phyloP scores from a whole-genome alignment of 2,329 filamentous ascomycete species.

The Xylaria sp. region DNA sequence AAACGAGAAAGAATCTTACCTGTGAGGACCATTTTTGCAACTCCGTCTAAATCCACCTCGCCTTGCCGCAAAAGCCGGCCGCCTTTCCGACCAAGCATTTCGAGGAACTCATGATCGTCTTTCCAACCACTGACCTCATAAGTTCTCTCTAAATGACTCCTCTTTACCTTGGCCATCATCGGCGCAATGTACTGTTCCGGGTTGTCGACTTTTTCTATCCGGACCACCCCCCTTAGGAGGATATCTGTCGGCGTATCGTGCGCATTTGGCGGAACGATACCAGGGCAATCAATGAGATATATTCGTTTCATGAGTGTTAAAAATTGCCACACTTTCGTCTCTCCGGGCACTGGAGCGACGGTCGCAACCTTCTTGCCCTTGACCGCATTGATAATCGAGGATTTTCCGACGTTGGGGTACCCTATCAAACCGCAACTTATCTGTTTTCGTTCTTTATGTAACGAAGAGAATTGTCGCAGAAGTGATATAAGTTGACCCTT shows the following conservation, averaged over 20 bases:
- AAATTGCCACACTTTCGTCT: slow-evolving; percentile 98
- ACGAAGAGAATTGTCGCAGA: slow-evolving; percentile 88
- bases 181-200: slow-evolving; percentile 95
- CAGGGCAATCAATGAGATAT: slow-evolving; percentile 93
- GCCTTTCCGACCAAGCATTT: slow-evolving; percentile 85
- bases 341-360: slow-evolving; percentile 92
- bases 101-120: slow-evolving; percentile 83
- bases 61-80: slow-evolving; percentile 82
- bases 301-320: slow-evolving; percentile 95
- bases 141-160: slow-evolving; percentile 89
- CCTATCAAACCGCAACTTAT: slow-evolving; percentile 89
- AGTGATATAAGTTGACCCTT: slow-evolving; percentile 95
- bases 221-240: slow-evolving; percentile 87
- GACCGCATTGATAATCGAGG: slow-evolving; percentile 94
- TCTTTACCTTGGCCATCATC: slow-evolving; percentile 82
- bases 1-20: slow-evolving; percentile 8
- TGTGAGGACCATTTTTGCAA: slow-evolving; percentile 96
- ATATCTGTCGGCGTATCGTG: slow-evolving; percentile 88
- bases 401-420: slow-evolving; percentile 92
- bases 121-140: slow-evolving; percentile 87
- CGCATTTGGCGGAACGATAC: slow-evolving; percentile 90
- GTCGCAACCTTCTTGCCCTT: slow-evolving; percentile 94
- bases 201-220: slow-evolving; percentile 95
- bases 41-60: slow-evolving; percentile 94
- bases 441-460: slow-evolving; percentile 92